Conservation (phyloP, 2,329 filamentous ascomycete genomes). For the Calonectria pauciramosa region DNA sequence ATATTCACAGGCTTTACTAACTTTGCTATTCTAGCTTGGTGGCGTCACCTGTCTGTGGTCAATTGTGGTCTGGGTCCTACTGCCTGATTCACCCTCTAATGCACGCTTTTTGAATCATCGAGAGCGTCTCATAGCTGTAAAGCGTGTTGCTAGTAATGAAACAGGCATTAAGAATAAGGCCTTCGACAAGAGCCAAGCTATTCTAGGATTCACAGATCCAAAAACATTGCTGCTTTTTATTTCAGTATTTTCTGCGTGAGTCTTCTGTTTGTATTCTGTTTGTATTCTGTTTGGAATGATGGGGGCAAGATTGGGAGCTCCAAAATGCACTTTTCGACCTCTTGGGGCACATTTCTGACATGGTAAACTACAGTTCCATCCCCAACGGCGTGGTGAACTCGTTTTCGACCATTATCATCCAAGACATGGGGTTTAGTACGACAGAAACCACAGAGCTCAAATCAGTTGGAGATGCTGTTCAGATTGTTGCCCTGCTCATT, state of each 20-base stretch:
- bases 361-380: neutral
- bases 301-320: no score
- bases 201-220: slow-evolving; percentile 46
- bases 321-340: no score
- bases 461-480: slow-evolving; percentile 26
- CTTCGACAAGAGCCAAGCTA: slow-evolving; percentile 47
- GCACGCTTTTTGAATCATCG: slow-evolving; percentile 47
- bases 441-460: slow-evolving; percentile 30
- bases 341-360: no score
- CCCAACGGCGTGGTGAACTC: slow-evolving; percentile 28
- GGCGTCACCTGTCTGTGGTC: slow-evolving; percentile 51
- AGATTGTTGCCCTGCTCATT: slow-evolving; percentile 23
- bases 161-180: slow-evolving; percentile 53
- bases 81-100: slow-evolving; percentile 51
- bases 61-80: slow-evolving; percentile 46
- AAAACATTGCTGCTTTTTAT: slow-evolving; percentile 44
- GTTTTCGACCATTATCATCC: slow-evolving; percentile 28
- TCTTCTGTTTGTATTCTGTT: neutral
- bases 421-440: slow-evolving; percentile 25
- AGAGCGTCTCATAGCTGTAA: slow-evolving; percentile 48
- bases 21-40: slow-evolving; percentile 34
- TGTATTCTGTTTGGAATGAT: neutral
- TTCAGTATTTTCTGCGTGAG: slow-evolving; percentile 17
- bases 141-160: slow-evolving; percentile 48
- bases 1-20: no score